These are phyloP conservation scores for Phialophora tarda DNA, from an alignment of 2,329 filamentous ascomycete species.

Conservation along the genomic window DNA sequence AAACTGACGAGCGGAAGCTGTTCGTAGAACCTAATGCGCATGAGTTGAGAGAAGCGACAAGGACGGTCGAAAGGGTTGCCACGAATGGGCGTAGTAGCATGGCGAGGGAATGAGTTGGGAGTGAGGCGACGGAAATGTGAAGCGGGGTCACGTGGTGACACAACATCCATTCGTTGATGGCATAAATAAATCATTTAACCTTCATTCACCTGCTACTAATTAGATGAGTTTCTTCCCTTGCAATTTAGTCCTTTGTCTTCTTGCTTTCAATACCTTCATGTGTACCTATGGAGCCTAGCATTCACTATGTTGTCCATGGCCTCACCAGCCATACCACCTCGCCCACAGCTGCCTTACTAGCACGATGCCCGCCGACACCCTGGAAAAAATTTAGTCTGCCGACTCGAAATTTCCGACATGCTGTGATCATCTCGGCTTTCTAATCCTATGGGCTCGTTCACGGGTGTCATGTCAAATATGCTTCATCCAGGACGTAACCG, in stretches of 20 bases:
- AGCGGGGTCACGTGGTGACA: neutral
- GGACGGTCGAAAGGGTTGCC: neutral
- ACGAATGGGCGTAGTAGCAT: too few relatives aligned
- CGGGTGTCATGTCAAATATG: too few relatives aligned
- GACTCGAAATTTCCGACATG: too few relatives aligned
- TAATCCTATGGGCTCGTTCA: too few relatives aligned
- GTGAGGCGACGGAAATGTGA: neutral
- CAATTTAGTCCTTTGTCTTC: neutral
- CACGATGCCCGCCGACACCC: too few relatives aligned
- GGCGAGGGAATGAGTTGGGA: too few relatives aligned
- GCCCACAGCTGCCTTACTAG: too few relatives aligned
- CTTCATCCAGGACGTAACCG: too few relatives aligned
- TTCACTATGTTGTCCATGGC: neutral
- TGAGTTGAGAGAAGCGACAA: too few relatives aligned
- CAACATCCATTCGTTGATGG: neutral
- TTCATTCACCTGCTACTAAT: too few relatives aligned
- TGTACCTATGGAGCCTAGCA: neutral
- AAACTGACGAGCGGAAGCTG: neutral
- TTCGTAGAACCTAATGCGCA: neutral
- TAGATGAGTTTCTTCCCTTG: neutral
- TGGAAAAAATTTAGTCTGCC: too few relatives aligned
- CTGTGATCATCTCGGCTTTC: too few relatives aligned
- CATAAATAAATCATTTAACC: neutral
- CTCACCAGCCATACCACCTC: neutral
- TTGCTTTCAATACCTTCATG: neutral